Base-by-base conservation (phyloP, 805 yeast species). In the Nakazawaea holstii region DNA sequence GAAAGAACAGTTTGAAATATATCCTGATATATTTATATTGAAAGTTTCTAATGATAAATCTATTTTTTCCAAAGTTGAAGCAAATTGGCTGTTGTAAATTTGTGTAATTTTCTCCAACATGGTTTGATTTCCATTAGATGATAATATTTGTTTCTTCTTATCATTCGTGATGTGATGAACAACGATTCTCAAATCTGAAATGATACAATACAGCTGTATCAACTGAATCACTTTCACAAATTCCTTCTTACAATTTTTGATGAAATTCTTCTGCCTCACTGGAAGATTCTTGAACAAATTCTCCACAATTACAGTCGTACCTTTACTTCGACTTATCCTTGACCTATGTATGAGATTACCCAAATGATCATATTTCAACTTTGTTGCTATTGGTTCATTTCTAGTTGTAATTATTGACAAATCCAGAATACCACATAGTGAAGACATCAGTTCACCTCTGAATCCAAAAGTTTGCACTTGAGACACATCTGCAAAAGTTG, bases 391-490 rank as follows among this genome's bases (percentile, higher is more conserved):
- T 1, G 94, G 91, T 4, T 74, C 72, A 1, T 65, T 59, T 6
- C 52, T 52, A 2, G 76, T 69, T 0, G 90, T 85, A 1, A 57
- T 61, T 1, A 86, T 69, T 7, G 57, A 54, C 6, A 85, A 60
- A 6, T 69, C 64, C 1, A 80, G 62, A 14, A 85, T 67, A 6
- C 82, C 73, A 57, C 88, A 81, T 8, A 87, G 57, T 0, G 92
- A 83, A 53, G 85, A 79, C 58, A 87, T 67, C 0, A 94, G 94
- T 60, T 87, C 94, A 27, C 95, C 95, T 62, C 95, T 70, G 56
- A 87, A 87, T 0, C 95, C 95, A 29, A 84, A 64, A 0, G 91
- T 81, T 4, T 56, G 53, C 3, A 84, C 77, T 4, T 54, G 54
- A 1, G 52, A 46, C 33, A 86, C 65, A 52, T 80, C 87, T 30